These are phyloP conservation scores for Hypoxylon sp. DNA, from an alignment of 2,329 filamentous ascomycete genomes.

Conservation along the genomic window DNA sequence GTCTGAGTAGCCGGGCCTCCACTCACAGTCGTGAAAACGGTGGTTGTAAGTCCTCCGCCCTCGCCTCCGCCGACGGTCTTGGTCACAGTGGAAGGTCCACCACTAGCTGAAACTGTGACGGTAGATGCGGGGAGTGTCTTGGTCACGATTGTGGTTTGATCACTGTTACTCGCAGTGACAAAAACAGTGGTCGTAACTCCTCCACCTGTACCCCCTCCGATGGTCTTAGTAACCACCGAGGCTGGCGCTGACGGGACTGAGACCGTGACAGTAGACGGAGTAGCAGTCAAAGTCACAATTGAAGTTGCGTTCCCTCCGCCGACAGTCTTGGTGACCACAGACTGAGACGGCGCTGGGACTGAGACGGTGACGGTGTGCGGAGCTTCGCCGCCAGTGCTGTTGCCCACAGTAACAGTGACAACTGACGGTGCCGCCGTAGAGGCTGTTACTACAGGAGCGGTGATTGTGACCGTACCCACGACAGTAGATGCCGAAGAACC, in stretches of 20 bases:
- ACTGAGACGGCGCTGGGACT: slow-evolving; percentile 9
- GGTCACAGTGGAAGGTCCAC: slow-evolving; percentile 18
- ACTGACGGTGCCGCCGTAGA: slow-evolving; percentile 22
- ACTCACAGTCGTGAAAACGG: slow-evolving; percentile 23
- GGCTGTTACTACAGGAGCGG: slow-evolving; percentile 3
- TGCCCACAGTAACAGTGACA: slow-evolving; percentile 28
- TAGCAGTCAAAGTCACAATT: neutral
- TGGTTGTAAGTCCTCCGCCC: slow-evolving; percentile 25
- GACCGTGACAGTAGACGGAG: slow-evolving; percentile 9
- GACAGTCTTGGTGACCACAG: slow-evolving; percentile 40
- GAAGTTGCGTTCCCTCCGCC: slow-evolving; percentile 13
- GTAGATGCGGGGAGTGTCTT: slow-evolving; percentile 21
- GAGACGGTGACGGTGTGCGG: slow-evolving; percentile 14
- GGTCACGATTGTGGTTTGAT: slow-evolving; percentile 12
- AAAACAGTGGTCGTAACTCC: slow-evolving; percentile 17
- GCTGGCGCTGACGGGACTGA: slow-evolving; percentile 22
- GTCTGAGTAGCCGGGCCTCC: slow-evolving; percentile 20
- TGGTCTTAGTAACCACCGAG: slow-evolving; percentile 19
- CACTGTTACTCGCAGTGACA: neutral
- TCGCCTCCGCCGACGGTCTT: slow-evolving; percentile 36
- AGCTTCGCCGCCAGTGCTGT: slow-evolving; percentile 10
- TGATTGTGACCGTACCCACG: neutral
- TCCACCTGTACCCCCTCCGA: slow-evolving; percentile 13
- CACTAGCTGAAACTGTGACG: neutral
- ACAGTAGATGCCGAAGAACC: slow-evolving; percentile 1